Base-by-base conservation (phyloP, 2,329 filamentous ascomycete species). In the Magnaporthiopsis poae region DNA sequence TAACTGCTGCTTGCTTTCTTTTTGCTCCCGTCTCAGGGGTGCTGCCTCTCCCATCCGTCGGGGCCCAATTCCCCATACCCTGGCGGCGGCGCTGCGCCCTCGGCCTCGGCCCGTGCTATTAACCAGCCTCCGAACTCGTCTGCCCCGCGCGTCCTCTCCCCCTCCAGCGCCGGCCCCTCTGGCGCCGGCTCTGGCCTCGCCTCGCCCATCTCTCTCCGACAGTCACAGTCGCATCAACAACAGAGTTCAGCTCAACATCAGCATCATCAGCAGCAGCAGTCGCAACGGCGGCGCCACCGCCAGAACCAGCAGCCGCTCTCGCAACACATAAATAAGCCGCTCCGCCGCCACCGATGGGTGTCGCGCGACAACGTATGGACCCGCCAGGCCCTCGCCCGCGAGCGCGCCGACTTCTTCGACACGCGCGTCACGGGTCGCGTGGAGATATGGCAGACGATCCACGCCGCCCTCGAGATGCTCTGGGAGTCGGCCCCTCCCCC, bases 401-500 rank as follows among this genome's bases (percentile, higher is more conserved):
- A 96, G 77, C 85, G 94, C 63, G 79, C 79, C 63, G 92, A 92
- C 69, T 97, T 96, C 81, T 98, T 96, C 77, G 92, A 97, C 68
- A 97, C 93, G 1, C 82, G 92, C 62, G 91, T 96, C 21, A 90
- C 89, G 0, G 92, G 92, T 2, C 83, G 86, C 4, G 73, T 83
- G 5, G 91, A 96, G 76, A 84, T 95, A 33, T 98, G 94, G 94
- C 86, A 86, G 71, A 88, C 90, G 0, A 76, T 97, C 18, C 83
- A 84, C 62, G 80, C 86, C 0, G 89, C 88, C 0, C 81, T 92
- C 25, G 84, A 90, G 68, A 79, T 90, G 8, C 75, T 96, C 68
- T 89, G 89, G 79, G 81, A 82, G 13, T 80, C 82, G 0, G 82
- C 36, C 39, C 63, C 46, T 31, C 46, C 39, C 2, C 46, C 46